These are phyloP conservation scores for Elaphomyces granulatus DNA, from an alignment of 495 filamentous ascomycete species.

Conservation along the genomic window DNA sequence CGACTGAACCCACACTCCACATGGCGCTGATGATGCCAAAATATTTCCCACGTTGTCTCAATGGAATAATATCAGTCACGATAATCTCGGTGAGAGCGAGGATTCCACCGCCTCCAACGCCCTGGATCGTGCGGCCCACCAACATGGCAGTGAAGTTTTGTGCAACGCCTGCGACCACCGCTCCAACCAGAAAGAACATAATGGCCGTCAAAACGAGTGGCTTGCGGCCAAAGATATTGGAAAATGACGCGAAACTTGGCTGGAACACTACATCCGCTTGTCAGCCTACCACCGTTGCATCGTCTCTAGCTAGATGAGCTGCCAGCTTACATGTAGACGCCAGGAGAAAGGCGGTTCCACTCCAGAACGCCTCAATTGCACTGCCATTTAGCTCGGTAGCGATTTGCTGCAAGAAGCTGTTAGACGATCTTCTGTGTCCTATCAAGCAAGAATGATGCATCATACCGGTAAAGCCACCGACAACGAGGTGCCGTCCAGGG, in stretches of 20 bases:
- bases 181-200: slow-evolving; percentile 42
- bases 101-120: slow-evolving; percentile 59
- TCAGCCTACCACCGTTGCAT: too few species aligned
- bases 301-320: too few species aligned
- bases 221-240: slow-evolving; percentile 29
- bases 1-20: slow-evolving; percentile 53
- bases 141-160: slow-evolving; percentile 49
- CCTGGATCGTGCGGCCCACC: slow-evolving; percentile 51
- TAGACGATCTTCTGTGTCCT: neutral
- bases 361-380: slow-evolving; percentile 46
- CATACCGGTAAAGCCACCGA: slow-evolving; percentile 56
- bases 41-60: slow-evolving; percentile 32
- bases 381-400: slow-evolving; percentile 32
- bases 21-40: slow-evolving; percentile 38
- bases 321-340: slow-evolving; percentile 24
- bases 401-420: slow-evolving; percentile 14
- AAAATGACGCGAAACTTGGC: slow-evolving; percentile 27
- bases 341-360: slow-evolving; percentile 39
- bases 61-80: slow-evolving; percentile 49
- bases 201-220: slow-evolving; percentile 34
- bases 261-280: slow-evolving; percentile 34
- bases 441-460: neutral
- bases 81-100: slow-evolving; percentile 51
- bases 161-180: slow-evolving; percentile 39
- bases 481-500: slow-evolving; percentile 61